Conservation (phyloP, 305 asterid genomes). For the Fraxinus dipetala region DNA sequence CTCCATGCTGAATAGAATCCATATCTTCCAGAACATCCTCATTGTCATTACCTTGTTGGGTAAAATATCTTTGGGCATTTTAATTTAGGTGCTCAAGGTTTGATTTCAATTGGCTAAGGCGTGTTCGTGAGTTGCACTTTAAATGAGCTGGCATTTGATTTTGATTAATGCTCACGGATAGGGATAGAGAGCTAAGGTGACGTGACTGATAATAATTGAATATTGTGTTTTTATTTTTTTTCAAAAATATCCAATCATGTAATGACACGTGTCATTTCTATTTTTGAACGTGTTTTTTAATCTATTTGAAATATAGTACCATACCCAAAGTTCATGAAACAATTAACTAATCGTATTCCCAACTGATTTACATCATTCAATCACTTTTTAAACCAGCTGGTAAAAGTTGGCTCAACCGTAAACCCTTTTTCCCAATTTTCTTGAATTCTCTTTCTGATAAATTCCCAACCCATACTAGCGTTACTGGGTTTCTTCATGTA, state of each 20-base stretch:
- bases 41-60: too few relatives aligned
- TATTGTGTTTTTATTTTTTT: not conserved
- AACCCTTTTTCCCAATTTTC: not conserved
- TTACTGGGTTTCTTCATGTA: not conserved
- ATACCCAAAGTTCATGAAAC: not conserved
- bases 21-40: too few relatives aligned
- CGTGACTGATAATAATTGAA: too few relatives aligned
- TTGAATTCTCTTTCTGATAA: not conserved
- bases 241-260: not conserved
- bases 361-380: not conserved
- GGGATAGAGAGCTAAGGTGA: not conserved
- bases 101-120: too few relatives aligned
- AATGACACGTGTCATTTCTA: not conserved
- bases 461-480: not conserved
- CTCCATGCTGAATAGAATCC: too few relatives aligned
- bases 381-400: not conserved
- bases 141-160: not conserved
- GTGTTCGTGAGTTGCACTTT: too few relatives aligned
- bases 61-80: too few relatives aligned
- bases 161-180: not conserved
- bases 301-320: not conserved
- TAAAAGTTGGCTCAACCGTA: not conserved
- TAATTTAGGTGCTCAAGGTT: too few relatives aligned
- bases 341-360: not conserved
- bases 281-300: too few relatives aligned